phyloP scores from a whole-genome alignment of 805 yeast genomes.

The Zygotorulaspora chibaensis region DNA sequence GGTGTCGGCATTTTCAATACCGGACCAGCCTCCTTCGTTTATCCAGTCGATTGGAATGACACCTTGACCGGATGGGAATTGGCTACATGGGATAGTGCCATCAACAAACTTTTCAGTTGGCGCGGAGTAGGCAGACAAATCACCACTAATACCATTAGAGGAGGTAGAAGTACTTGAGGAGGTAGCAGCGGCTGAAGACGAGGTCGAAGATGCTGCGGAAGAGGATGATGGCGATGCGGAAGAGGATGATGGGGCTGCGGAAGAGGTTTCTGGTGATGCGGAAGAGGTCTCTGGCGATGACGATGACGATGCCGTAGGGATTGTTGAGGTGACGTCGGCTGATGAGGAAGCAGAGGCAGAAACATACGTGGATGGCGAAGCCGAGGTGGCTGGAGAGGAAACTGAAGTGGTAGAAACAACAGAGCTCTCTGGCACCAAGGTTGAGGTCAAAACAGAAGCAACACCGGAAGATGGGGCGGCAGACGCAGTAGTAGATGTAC shows the following conservation, averaged over 20 bases:
- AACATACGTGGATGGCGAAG: conserved; percentile 21
- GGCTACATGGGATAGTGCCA: conserved; percentile 60
- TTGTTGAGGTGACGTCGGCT: conserved; percentile 23
- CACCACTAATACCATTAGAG: conserved; percentile 45
- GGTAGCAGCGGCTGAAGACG: conserved; percentile 27
- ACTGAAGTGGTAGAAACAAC: conserved; percentile 19
- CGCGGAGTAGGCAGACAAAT: conserved; percentile 43
- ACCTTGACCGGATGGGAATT: conserved; percentile 65
- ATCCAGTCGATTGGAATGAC: conserved; percentile 56
- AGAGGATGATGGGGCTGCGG: conserved; percentile 7
- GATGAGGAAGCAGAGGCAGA: conserved; percentile 36
- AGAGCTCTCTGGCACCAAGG: conserved; percentile 22
- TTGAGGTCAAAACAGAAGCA: conserved; percentile 30
- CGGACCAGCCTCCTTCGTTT: conserved; percentile 46
- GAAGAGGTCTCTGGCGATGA: conserved; percentile 6
- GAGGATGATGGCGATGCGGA: conserved; percentile 16
- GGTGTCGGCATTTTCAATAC: conserved; percentile 59
- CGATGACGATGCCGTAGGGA: conserved; percentile 9
- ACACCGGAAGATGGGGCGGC: conserved; percentile 19
- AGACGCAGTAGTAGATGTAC: conserved; percentile 24
- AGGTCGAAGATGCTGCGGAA: conserved; percentile 21
- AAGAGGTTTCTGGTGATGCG: conserved; percentile 3
- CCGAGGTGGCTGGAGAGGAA: conserved; percentile 21
- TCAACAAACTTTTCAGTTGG: conserved; percentile 58
- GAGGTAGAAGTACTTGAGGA: conserved; percentile 34